Conservation (phyloP, 148 eudicot genomes). For the Silene uniflora region DNA sequence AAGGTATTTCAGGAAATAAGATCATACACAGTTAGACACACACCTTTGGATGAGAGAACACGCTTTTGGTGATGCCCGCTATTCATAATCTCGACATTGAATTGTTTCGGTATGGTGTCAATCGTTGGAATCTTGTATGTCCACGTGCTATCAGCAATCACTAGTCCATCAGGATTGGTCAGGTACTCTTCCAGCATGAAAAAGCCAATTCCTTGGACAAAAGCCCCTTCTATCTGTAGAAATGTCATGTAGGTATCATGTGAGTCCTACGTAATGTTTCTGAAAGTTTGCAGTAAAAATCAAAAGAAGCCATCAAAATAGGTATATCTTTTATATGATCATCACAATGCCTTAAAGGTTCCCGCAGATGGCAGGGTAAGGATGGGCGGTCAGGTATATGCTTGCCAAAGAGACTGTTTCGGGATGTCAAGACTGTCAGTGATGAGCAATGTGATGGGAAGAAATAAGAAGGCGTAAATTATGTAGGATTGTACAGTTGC, state of each 20-base stretch:
- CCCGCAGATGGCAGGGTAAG: no score
- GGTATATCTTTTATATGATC: background rate
- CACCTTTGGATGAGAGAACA: conserved; percentile 86
- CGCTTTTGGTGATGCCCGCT: conserved; percentile 74
- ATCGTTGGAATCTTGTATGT: conserved; percentile 84
- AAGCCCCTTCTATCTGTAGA: conserved; percentile 83
- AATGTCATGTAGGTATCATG: background rate
- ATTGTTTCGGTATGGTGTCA: conserved; percentile 71
- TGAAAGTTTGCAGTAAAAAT: background rate
- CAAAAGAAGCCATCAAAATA: background rate
- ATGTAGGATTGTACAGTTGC: background rate
- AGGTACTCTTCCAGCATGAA: conserved; percentile 81
- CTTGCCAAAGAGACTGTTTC: no score
- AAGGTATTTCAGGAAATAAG: background rate
- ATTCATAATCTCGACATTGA: conserved; percentile 72
- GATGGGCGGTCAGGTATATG: no score
- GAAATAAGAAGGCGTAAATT: no score
- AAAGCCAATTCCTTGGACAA: conserved; percentile 89
- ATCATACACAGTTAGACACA: background rate
- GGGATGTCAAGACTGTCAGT: no score
- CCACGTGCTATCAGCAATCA: conserved; percentile 68
- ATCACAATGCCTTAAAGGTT: no score
- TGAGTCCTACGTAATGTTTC: background rate
- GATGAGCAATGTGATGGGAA: no score
- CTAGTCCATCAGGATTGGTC: conserved; percentile 63